phyloP scores from a whole-genome alignment of 2,329 filamentous ascomycete genomes.

The Fusarium chlamydosporum region DNA sequence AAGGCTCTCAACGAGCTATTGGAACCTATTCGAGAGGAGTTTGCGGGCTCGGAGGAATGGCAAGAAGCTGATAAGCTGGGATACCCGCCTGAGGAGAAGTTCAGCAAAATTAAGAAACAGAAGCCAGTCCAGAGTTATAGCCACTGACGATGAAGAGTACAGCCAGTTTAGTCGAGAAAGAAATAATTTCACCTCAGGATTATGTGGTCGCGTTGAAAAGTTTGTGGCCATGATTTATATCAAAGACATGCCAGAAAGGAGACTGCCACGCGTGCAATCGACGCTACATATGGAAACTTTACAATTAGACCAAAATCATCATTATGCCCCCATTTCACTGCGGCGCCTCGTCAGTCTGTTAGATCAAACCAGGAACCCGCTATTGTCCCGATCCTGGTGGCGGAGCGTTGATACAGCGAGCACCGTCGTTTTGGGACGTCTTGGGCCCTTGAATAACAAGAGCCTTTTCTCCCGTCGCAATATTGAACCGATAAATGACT shows the following conservation, averaged over 20 bases:
- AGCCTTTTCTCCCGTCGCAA: slow-evolving; percentile 5
- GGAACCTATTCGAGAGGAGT: background rate
- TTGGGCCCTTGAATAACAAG: slow-evolving; percentile 20
- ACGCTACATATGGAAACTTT: no score
- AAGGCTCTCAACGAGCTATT: background rate
- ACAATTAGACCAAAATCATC: no score
- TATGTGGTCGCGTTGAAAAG: no score
- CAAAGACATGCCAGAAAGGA: background rate
- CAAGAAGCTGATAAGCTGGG: accelerated
- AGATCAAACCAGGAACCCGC: no score
- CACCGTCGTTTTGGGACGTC: slow-evolving; percentile 21
- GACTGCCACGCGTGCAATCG: background rate
- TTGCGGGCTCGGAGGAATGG: background rate
- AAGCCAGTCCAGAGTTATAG: background rate
- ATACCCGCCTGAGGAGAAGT: background rate
- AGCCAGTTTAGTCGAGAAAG: no score
- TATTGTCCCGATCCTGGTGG: slow-evolving; percentile 10
- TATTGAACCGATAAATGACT: slow-evolving; percentile 19
- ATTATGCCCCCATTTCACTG: no score
- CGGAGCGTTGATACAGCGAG: slow-evolving; percentile 26
- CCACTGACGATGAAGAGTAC: background rate
- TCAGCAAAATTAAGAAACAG: background rate
- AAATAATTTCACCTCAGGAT: no score
- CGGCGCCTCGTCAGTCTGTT: no score
- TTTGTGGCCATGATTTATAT: no score